Conservation (phyloP, 805 yeast genomes). For the Candida mattraensis region DNA sequence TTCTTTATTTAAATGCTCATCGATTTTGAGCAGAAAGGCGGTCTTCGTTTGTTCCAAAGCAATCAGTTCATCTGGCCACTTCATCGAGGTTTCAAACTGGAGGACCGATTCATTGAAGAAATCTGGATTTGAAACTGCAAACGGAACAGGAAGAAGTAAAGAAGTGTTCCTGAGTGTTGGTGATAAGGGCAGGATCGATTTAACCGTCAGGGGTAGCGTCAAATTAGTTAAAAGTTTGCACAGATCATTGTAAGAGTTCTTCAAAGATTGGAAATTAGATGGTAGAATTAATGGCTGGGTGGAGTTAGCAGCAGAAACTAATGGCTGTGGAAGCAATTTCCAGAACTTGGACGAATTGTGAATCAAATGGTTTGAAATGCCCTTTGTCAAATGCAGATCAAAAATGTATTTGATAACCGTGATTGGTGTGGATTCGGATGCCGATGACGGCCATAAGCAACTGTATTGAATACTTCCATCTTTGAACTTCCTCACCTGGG, state of each 20-base stretch:
- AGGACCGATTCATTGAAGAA: constrained; percentile 78
- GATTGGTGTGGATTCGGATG: constrained; percentile 60
- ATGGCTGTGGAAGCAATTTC: constrained; percentile 56
- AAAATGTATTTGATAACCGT: constrained; percentile 65
- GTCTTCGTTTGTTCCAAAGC: constrained; percentile 89
- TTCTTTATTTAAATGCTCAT: constrained; percentile 46
- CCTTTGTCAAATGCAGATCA: constrained; percentile 56
- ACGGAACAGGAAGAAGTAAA: constrained; percentile 76
- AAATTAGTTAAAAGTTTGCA: constrained; percentile 47
- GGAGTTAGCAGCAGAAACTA: constrained; percentile 53
- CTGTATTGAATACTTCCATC: constrained; percentile 91
- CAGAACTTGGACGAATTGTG: constrained; percentile 47
- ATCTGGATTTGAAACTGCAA: constrained; percentile 70
- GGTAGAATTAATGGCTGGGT: constrained; percentile 49
- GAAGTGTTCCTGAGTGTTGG: constrained; percentile 77
- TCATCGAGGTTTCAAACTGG: constrained; percentile 85
- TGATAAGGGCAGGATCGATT: constrained; percentile 71
- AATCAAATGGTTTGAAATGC: constrained; percentile 36
- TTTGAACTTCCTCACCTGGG: constrained; percentile 86
- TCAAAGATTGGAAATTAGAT: constrained; percentile 41
- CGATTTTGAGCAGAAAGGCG: constrained; percentile 77
- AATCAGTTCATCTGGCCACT: constrained; percentile 91
- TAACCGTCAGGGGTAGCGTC: constrained; percentile 69
- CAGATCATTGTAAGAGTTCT: constrained; percentile 52
- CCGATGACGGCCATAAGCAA: constrained; percentile 74